Conservation (phyloP, 352 stramenopile genomes). For the Blastocystis sp. region DNA sequence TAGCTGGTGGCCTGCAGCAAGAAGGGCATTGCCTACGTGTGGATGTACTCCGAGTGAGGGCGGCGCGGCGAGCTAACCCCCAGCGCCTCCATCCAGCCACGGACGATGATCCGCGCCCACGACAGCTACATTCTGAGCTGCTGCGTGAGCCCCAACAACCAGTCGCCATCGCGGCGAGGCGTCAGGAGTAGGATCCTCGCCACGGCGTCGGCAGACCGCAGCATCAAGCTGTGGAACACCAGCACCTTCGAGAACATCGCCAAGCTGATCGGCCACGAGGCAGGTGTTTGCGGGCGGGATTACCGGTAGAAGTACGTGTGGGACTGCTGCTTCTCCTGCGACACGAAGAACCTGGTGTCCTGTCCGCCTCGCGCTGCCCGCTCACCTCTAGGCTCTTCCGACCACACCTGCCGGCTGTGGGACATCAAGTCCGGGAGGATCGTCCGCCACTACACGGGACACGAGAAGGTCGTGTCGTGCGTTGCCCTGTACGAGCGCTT, state of each 20-base stretch:
- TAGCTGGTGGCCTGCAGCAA: slow-evolving; percentile 65
- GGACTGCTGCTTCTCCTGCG: slow-evolving; percentile 63
- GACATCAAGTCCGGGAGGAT: slow-evolving; percentile 51
- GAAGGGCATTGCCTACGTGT: slow-evolving; percentile 55
- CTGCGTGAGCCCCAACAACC: slow-evolving; percentile 17
- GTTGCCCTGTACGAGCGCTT: slow-evolving; percentile 52
- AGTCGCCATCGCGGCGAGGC: neutral
- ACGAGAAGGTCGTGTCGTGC: slow-evolving; percentile 63
- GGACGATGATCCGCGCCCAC: slow-evolving; percentile 38
- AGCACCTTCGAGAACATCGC: slow-evolving; percentile 32
- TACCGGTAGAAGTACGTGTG: slow-evolving; percentile 54
- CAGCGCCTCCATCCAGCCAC: slow-evolving; percentile 33
- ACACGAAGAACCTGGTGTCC: slow-evolving; percentile 65
- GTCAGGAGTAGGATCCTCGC: slow-evolving; percentile 36
- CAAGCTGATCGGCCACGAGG: slow-evolving; percentile 62
- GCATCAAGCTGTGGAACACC: slow-evolving; percentile 64
- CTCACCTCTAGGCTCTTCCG: slow-evolving; percentile 44
- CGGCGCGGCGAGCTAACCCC: too few relatives aligned
- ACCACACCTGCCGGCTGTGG: slow-evolving; percentile 63
- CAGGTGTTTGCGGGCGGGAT: neutral
- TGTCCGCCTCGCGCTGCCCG: neutral
- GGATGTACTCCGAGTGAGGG: slow-evolving; percentile 54
- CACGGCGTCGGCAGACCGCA: slow-evolving; percentile 58
- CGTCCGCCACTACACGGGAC: slow-evolving; percentile 66
- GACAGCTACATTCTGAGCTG: slow-evolving; percentile 48